Percentiles rank a stretch among this genome's conserved stretches.
phyloP scores from a whole-genome alignment of 345 rosid species.

The Gynandropsis gynandra region DNA sequence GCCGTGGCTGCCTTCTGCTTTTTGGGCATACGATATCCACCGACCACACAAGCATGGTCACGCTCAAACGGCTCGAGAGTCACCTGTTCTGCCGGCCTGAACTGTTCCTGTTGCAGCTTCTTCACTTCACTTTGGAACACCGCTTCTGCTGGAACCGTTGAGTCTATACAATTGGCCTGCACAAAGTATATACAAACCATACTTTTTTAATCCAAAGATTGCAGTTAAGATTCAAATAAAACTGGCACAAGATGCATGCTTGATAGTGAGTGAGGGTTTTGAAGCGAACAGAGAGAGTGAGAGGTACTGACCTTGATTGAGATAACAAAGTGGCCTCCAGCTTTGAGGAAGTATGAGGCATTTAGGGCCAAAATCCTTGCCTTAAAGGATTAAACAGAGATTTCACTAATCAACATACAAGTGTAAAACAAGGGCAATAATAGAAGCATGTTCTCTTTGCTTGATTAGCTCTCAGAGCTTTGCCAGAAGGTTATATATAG shows the following conservation, averaged over 20 bases:
- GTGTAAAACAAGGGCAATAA: background rate
- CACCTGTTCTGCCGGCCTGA: constrained; percentile 84
- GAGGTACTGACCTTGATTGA: constrained; percentile 67
- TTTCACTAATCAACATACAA: constrained; percentile 7
- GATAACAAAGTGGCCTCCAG: constrained; percentile 91
- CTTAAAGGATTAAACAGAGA: constrained; percentile 32
- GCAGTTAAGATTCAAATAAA: too few relatives aligned
- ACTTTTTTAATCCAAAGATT: too few relatives aligned
- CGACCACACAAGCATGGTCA: constrained; percentile 93
- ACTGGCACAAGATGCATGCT: too few relatives aligned
- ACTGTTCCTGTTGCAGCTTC: constrained; percentile 76
- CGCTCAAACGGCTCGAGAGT: constrained; percentile 94
- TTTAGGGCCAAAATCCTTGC: constrained; percentile 88
- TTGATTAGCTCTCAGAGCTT: background rate
- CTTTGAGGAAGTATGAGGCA: constrained; percentile 70
- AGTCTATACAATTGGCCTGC: constrained; percentile 93
- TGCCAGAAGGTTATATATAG: background rate
- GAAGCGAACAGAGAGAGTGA: background rate
- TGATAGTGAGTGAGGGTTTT: background rate
- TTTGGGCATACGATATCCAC: constrained; percentile 82
- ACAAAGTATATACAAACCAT: background rate
- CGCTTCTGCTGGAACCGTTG: constrained; percentile 78
- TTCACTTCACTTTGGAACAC: constrained; percentile 84
- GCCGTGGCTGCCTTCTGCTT: constrained; percentile 44
- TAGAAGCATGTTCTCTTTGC: background rate